phyloP scores from a whole-genome alignment of 352 stramenopile species.

The Phytophthora brassicae region DNA sequence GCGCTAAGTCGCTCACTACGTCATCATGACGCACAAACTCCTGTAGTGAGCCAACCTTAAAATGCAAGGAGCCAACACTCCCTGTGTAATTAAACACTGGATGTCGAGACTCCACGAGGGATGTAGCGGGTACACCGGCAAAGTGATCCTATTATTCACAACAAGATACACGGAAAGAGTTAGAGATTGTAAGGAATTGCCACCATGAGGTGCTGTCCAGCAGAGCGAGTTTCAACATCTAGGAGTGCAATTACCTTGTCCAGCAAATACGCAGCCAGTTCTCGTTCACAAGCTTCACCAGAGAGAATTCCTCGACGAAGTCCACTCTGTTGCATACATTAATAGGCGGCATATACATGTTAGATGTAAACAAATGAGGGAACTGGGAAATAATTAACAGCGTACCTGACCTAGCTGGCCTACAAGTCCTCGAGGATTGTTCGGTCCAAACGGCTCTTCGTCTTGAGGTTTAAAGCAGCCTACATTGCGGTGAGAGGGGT shows the following conservation, averaged over 20 bases:
- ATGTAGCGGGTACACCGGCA: slow-evolving; percentile 79
- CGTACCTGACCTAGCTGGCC: slow-evolving; percentile 67
- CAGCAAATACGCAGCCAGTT: slow-evolving; percentile 97
- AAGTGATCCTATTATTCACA: slow-evolving; percentile 68
- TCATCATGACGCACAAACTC: slow-evolving; percentile 96
- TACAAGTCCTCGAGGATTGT: slow-evolving; percentile 96
- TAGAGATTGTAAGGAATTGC: background rate
- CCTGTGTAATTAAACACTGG: slow-evolving; percentile 79
- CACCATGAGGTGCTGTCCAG: no score
- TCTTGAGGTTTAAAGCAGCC: slow-evolving; percentile 98
- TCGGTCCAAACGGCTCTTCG: slow-evolving; percentile 97
- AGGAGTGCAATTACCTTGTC: slow-evolving; percentile 67
- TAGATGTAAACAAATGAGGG: no score
- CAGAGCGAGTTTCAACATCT: background rate
- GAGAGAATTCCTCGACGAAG: slow-evolving; percentile 93
- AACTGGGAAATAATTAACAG: no score
- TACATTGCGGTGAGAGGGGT: slow-evolving; percentile 92
- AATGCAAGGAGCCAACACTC: slow-evolving; percentile 48
- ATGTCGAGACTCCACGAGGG: slow-evolving; percentile 71
- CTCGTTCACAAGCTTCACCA: slow-evolving; percentile 95
- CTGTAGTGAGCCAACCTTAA: slow-evolving; percentile 97
- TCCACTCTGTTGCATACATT: slow-evolving; percentile 44
- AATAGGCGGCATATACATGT: background rate
- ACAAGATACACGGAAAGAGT: slow-evolving; percentile 41
- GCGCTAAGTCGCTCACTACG: slow-evolving; percentile 93